A percentile compares a stretch with the other conserved stretches of the same genome.
phyloP scores from a whole-genome alignment of 768 basidiomycete species.

The Kwoniella newhampshirensis region DNA sequence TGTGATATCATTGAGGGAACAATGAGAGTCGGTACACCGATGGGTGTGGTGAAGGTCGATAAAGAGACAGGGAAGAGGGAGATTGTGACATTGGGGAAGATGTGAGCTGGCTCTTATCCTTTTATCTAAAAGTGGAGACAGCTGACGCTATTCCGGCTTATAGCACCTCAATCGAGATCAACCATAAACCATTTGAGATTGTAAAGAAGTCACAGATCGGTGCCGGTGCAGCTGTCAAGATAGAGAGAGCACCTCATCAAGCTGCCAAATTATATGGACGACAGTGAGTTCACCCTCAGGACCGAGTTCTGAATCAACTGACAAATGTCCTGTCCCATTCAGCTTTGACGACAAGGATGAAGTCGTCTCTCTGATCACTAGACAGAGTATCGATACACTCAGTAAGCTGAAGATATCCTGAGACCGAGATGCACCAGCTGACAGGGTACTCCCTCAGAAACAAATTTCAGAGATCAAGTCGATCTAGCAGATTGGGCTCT shows the following conservation, averaged over 20 bases:
- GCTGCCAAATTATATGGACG: conserved; percentile 92
- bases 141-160: conserved; percentile 18
- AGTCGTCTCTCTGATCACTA: conserved; percentile 80
- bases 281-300: conserved; percentile 59
- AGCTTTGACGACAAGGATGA: conserved; percentile 79
- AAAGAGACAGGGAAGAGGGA: conserved; percentile 84
- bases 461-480: conserved; percentile 82
- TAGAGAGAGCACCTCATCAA: conserved; percentile 95
- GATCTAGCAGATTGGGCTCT: conserved; percentile 89
- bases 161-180: conserved; percentile 94
- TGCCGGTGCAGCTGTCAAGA: conserved; percentile 95
- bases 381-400: conserved; percentile 90
- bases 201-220: conserved; percentile 94
- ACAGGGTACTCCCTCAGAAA: conserved; percentile 57
- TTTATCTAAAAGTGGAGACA: not conserved
- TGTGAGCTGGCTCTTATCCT: conserved; percentile 60
- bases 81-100: conserved; percentile 86
- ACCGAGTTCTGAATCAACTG: not conserved
- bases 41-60: conserved; percentile 93
- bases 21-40: conserved; percentile 84
- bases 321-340: not conserved
- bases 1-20: conserved; percentile 94
- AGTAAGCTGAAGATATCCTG: conserved; percentile 60
- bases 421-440: conserved; percentile 2
- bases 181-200: conserved; percentile 84